phyloP scores from a whole-genome alignment of 1,284 basidiomycete genomes.

The Irpex sp. region DNA sequence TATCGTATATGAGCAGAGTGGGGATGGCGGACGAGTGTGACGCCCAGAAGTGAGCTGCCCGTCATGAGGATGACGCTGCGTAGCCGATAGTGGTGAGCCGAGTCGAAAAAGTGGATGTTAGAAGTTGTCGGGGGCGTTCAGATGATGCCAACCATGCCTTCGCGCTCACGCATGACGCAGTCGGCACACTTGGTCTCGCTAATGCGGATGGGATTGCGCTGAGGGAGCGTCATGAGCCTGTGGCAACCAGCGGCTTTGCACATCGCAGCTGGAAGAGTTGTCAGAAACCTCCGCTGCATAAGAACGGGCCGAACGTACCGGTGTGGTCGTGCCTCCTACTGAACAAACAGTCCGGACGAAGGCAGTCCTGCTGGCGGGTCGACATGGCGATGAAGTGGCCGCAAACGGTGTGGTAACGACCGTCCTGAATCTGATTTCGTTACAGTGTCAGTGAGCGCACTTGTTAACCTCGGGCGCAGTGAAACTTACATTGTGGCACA shows the following conservation, averaged over 20 bases:
- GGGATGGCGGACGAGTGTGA: background rate
- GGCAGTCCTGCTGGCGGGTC: constrained; percentile 66
- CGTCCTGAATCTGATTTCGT: constrained; percentile 38
- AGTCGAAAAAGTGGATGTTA: background rate
- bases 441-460: constrained; percentile 12
- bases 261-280: background rate
- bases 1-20: background rate
- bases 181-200: constrained; percentile 56
- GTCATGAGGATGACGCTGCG: background rate
- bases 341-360: constrained; percentile 62
- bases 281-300: background rate
- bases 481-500: constrained; percentile 74
- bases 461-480: constrained; percentile 2
- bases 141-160: constrained; percentile 28
- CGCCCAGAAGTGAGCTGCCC: background rate
- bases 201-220: constrained; percentile 71
- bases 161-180: constrained; percentile 43
- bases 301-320: constrained; percentile 32
- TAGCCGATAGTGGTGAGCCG: background rate
- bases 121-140: constrained; percentile 5
- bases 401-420: constrained; percentile 68
- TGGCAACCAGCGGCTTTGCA: constrained; percentile 59
- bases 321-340: constrained; percentile 62
- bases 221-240: constrained; percentile 66
- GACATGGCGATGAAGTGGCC: constrained; percentile 76